These are phyloP conservation scores for Citrus glauca DNA, from an alignment of 345 rosid species.

Conservation along the genomic window DNA sequence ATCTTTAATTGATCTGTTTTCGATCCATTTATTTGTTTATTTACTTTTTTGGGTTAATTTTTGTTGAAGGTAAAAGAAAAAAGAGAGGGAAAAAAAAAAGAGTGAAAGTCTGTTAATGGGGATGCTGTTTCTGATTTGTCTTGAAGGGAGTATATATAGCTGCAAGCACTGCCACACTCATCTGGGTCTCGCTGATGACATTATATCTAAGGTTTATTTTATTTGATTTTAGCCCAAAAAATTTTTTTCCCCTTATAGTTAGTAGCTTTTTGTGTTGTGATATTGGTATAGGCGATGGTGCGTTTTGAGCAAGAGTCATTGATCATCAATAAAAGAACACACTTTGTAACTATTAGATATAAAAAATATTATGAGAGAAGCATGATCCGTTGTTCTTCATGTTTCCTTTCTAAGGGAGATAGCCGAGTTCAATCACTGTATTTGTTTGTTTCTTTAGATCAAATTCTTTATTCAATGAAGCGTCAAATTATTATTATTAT, in stretches of 20 bases:
- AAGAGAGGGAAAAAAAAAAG: neutral
- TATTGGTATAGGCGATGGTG: neutral
- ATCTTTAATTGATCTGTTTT: conserved; percentile 1
- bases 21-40: neutral
- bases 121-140: conserved; percentile 50
- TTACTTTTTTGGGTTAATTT: neutral
- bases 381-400: neutral
- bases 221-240: neutral
- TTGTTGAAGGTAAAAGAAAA: neutral
- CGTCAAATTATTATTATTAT: neutral
- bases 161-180: conserved; percentile 77
- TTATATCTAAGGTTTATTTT: conserved; percentile 58
- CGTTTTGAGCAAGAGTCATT: neutral
- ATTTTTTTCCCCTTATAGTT: neutral
- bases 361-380: neutral
- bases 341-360: neutral
- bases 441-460: neutral
- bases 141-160: conserved; percentile 57
- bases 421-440: neutral
- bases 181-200: conserved; percentile 48
- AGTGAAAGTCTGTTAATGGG: conserved; percentile 41
- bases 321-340: neutral
- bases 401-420: neutral
- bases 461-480: neutral
- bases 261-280: neutral